phyloP scores from a whole-genome alignment of 306 rosid genomes.

The Hippophae rhamnoides region DNA sequence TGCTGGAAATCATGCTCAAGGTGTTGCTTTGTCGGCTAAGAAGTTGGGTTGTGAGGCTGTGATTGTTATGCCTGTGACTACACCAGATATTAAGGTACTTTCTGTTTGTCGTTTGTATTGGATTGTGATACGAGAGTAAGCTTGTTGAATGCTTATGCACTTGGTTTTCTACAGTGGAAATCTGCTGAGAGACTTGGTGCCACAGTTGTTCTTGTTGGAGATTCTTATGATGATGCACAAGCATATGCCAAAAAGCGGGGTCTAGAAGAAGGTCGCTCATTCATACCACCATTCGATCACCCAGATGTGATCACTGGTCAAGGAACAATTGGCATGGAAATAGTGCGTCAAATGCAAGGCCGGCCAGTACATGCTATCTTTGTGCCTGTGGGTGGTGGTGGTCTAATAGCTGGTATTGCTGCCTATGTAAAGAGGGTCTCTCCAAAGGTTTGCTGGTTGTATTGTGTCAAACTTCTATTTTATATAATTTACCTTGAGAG shows the following conservation, averaged over 20 bases:
- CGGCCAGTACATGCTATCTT: conserved; percentile 75
- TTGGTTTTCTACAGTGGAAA: conserved; percentile 48
- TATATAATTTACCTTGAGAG: neutral
- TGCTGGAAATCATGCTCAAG: conserved; percentile 99
- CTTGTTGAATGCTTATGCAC: neutral
- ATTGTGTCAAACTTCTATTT: conserved; percentile 3
- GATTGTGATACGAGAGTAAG: neutral
- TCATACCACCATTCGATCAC: conserved; percentile 90
- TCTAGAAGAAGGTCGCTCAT: conserved; percentile 58
- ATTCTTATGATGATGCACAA: conserved; percentile 92
- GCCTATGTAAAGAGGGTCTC: conserved; percentile 88
- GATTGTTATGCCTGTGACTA: conserved; percentile 84
- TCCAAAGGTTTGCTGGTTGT: conserved; percentile 56
- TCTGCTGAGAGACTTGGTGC: conserved; percentile 84
- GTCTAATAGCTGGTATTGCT: conserved; percentile 93
- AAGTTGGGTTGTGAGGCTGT: conserved; percentile 61
- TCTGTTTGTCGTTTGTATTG: neutral
- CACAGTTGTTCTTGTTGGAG: conserved; percentile 74
- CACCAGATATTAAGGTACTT: conserved; percentile 84
- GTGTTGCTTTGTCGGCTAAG: conserved; percentile 89
- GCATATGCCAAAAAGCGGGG: conserved; percentile 71
- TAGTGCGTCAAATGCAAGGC: conserved; percentile 55
- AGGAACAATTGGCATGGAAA: conserved; percentile 96
- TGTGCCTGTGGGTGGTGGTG: conserved; percentile 98
- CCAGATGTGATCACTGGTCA: conserved; percentile 91